These are phyloP conservation scores for Fusarium oxysporum DNA, from an alignment of 2,329 filamentous ascomycete genomes.

Conservation along the genomic window DNA sequence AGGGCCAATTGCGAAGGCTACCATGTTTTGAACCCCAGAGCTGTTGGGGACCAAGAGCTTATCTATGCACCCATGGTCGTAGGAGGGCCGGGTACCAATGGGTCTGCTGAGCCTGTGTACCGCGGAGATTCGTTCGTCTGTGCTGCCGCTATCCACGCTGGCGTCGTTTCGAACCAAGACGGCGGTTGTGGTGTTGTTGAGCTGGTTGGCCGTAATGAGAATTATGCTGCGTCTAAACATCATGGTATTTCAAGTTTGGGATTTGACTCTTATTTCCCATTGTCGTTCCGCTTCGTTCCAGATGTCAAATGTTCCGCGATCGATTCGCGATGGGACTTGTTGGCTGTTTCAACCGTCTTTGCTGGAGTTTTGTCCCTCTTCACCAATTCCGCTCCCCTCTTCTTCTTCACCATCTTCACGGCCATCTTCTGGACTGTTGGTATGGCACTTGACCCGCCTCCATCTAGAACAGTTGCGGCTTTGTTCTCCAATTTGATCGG, in stretches of 20 bases:
- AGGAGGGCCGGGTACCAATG: constrained; percentile 68
- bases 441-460: constrained; percentile 87
- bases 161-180: constrained; percentile 75
- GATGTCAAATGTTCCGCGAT: constrained; percentile 74
- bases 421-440: constrained; percentile 91
- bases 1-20: constrained; percentile 76
- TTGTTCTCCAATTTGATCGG: constrained; percentile 83
- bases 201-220: constrained; percentile 74
- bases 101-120: constrained; percentile 69
- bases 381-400: constrained; percentile 79
- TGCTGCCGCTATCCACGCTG: constrained; percentile 84
- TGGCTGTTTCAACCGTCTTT: constrained; percentile 84
- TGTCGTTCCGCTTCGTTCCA: constrained; percentile 80
- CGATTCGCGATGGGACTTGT: constrained; percentile 86
- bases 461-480: constrained; percentile 71
- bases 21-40: constrained; percentile 76
- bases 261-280: constrained; percentile 92
- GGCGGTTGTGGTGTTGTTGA: constrained; percentile 87
- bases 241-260: constrained; percentile 80
- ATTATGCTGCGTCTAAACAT: constrained; percentile 72
- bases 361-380: constrained; percentile 83
- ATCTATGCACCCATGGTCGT: constrained; percentile 74
- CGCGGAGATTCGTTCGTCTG: constrained; percentile 92
- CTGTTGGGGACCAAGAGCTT: constrained; percentile 77
- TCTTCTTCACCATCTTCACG: constrained; percentile 86